A percentile compares a stretch with the other conserved stretches of the same genome.
Evolutionary conservation across 345 rosid species (phyloP).

Genomic region (Gynandropsis gynandra): DNA sequence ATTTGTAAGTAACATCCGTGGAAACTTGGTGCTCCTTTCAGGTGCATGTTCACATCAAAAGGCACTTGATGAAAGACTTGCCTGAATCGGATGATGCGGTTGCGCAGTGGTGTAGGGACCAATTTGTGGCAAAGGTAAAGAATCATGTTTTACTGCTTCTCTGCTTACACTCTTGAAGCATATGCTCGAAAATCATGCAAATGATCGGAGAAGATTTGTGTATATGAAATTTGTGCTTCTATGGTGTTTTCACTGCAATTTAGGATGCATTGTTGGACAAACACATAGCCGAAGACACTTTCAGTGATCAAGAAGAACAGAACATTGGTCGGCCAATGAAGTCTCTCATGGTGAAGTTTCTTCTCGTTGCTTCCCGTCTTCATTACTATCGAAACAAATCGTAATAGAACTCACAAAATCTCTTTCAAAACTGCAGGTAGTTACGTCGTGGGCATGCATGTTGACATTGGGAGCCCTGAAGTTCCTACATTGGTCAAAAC

Average conservation of each 20-base stretch:
- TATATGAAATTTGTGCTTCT: no score
- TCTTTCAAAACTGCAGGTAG: constrained; percentile 72
- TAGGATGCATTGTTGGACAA: constrained; percentile 81
- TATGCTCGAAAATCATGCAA: no score
- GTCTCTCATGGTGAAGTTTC: constrained; percentile 54
- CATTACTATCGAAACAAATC: no score
- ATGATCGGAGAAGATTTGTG: no score
- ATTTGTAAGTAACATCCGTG: no score
- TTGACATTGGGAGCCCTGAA: constrained; percentile 43
- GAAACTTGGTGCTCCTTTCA: constrained; percentile 29
- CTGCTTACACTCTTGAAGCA: no score
- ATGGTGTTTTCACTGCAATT: neutral
- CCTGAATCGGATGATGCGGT: constrained; percentile 82
- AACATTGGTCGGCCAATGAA: constrained; percentile 61
- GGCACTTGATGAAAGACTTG: constrained; percentile 74
- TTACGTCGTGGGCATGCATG: constrained; percentile 49
- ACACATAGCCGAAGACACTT: constrained; percentile 54
- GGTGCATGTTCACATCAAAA: constrained; percentile 71
- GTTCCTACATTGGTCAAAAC: constrained; percentile 61
- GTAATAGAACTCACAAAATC: no score
- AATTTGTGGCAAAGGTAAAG: constrained; percentile 72
- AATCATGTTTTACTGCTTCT: neutral
- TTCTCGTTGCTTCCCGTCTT: no score
- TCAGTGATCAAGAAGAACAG: constrained; percentile 54
- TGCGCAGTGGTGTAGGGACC: constrained; percentile 93